Percentiles rank a stretch among this genome's conserved stretches.
These are phyloP conservation scores for Mycena rosella DNA, from an alignment of 768 basidiomycete species.

Conservation along the genomic window DNA sequence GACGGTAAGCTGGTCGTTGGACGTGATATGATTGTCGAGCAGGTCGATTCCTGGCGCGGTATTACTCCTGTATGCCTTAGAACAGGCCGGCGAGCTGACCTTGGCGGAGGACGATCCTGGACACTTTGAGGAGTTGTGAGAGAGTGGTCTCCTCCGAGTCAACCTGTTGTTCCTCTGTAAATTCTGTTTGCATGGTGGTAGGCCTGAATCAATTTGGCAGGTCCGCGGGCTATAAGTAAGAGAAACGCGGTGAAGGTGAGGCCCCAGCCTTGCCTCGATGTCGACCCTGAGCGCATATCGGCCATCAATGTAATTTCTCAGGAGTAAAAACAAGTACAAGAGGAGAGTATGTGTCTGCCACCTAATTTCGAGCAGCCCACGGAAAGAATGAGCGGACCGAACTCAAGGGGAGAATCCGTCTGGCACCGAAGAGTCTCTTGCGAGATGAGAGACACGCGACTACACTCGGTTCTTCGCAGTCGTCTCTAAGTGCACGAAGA, in stretches of 20 bases:
- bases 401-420: conserved; percentile 84
- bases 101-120: conserved; percentile 76
- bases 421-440: conserved; percentile 69
- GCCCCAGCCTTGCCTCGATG: conserved; percentile 38
- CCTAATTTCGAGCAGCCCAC: conserved; percentile 87
- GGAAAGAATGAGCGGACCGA: conserved; percentile 66
- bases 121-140: conserved; percentile 73
- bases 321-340: conserved; percentile 27
- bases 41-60: conserved; percentile 61
- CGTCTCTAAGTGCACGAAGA: conserved; percentile 60
- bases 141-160: conserved; percentile 46
- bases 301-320: conserved; percentile 29
- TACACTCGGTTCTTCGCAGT: conserved; percentile 62
- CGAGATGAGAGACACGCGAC: conserved; percentile 82
- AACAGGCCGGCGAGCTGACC: conserved; percentile 51
- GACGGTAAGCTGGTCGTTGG: conserved; percentile 77
- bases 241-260: conserved; percentile 37
- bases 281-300: conserved; percentile 23
- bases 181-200: conserved; percentile 29
- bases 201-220: conserved; percentile 11
- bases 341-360: conserved; percentile 67
- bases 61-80: no score
- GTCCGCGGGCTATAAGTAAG: conserved; percentile 20
- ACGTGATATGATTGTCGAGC: conserved; percentile 71
- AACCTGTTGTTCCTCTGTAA: no score